Evolutionary conservation across 2,329 filamentous ascomycete genomes (phyloP), one percentile per base, ranked within the genome.

Genomic region (Neofusicoccum ribis): DNA sequence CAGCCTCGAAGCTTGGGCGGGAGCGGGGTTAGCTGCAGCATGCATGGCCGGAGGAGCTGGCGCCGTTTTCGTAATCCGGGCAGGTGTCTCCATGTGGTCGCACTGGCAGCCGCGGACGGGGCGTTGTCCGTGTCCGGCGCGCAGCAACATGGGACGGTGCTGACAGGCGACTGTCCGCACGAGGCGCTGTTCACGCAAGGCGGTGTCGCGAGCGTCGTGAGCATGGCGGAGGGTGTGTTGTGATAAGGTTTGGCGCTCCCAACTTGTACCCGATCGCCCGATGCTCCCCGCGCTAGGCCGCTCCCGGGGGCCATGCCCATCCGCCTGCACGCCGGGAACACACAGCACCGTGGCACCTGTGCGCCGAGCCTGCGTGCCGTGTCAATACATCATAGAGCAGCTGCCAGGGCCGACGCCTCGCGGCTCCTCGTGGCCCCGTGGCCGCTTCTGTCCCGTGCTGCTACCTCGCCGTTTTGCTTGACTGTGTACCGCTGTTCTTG

Each of bases 1-100:
- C 27, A 52, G 50, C 15, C 39, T 58, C 54, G 54, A 58, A 46
- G 56, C 56, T 60, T 60, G 56, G 56, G 31, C 44, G 43, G 41
- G 23, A 60, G 56, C 56, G 43, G 56, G 56, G 56, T 60, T 60
- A 46, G n/a, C 56, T 60, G 56, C 56, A 47, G 56, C 43, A 60
- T 37, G 43, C 56, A 49, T 36, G 31, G 41, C 17, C 8, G 20
- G 20, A 60, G 31, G 43, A 31, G 31, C 15, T 39, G 56, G 17
- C 43, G 54, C 54, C 54, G 54, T 36, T 46, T 47, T 20, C 54
- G 37, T 36, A 41, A 46, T n/a, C 56, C 31, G n/a, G 37, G 27
- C 23, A 6, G 23, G 7, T 39, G 50, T 52, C 50, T 37, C 20
- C 34, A 3, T n/a, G 31, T 52, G 20, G 39, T 46, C 54, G 37